phyloP scores from a whole-genome alignment of 768 basidiomycete genomes.

The Phanerodontia chrysosporium region DNA sequence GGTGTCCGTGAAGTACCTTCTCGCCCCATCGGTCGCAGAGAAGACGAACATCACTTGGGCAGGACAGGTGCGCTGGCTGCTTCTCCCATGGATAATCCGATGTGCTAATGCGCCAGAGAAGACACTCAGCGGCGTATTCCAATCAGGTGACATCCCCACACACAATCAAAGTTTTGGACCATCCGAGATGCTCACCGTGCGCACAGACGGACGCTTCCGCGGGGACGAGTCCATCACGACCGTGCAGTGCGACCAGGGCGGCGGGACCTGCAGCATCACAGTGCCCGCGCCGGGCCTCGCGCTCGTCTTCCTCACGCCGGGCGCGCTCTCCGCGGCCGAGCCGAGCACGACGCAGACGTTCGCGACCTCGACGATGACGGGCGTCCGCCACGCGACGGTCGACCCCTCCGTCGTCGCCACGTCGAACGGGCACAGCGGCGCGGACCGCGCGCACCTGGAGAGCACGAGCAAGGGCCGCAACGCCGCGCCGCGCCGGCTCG shows the following conservation, averaged over 20 bases:
- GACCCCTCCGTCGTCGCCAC: conserved; percentile 53
- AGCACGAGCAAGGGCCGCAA: conserved; percentile 23
- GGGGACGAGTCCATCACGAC: conserved; percentile 30
- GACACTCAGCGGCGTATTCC: conserved; percentile 31
- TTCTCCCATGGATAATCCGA: background rate
- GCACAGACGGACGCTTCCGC: conserved; percentile 35
- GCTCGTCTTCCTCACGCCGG: conserved; percentile 61
- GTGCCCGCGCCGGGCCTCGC: conserved; percentile 73
- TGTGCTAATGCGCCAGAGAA: background rate
- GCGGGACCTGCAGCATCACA: conserved; percentile 52
- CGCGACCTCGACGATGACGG: conserved; percentile 55
- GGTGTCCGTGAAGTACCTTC: conserved; percentile 33
- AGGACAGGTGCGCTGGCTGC: conserved; percentile 32
- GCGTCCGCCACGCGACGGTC: conserved; percentile 50
- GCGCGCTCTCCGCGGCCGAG: conserved; percentile 33
- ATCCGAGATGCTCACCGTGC: background rate
- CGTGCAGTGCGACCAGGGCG: conserved; percentile 33
- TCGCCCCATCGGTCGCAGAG: conserved; percentile 35
- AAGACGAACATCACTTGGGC: conserved; percentile 48
- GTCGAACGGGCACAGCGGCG: conserved; percentile 54
- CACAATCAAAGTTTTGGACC: background rate
- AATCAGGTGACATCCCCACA: conserved; percentile 8
- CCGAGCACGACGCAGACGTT: conserved; percentile 43
- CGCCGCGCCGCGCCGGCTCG: conserved; percentile 1
- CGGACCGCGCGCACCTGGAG: conserved; percentile 15